These are phyloP conservation scores for Dictyostelium intermedium DNA, from an alignment of 78 protist genomes.

Conservation along the genomic window DNA sequence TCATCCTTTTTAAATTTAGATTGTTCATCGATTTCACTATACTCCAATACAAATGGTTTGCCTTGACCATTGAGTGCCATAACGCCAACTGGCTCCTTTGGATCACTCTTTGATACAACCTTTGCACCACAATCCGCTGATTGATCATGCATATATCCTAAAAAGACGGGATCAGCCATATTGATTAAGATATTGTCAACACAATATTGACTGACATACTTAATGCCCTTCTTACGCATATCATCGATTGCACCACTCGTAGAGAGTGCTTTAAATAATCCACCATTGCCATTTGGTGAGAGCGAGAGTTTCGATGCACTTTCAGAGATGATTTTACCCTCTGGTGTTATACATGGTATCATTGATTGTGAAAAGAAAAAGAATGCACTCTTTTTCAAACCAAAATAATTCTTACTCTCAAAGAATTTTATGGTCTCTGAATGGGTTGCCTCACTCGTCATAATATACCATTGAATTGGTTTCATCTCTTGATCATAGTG, in stretches of 20 bases:
- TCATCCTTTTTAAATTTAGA: constrained; percentile 40
- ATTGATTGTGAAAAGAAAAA: constrained; percentile 92
- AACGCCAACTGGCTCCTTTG: constrained; percentile 93
- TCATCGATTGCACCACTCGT: constrained; percentile 82
- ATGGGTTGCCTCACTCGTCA: constrained; percentile 94
- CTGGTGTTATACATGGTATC: constrained; percentile 91
- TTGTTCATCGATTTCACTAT: constrained; percentile 90
- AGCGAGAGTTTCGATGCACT: constrained; percentile 55
- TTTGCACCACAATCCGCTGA: constrained; percentile 89
- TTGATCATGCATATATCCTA: constrained; percentile 85
- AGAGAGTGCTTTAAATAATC: constrained; percentile 86
- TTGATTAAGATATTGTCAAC: constrained; percentile 95
- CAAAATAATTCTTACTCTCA: constrained; percentile 86
- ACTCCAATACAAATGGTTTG: constrained; percentile 92
- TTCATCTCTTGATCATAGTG: background rate
- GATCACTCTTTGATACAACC: constrained; percentile 86
- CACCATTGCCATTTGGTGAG: constrained; percentile 98
- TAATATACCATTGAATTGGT: constrained; percentile 87
- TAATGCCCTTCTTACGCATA: constrained; percentile 86
- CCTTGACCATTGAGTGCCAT: constrained; percentile 79
- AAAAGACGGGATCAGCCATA: constrained; percentile 94
- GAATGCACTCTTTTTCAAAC: constrained; percentile 83
- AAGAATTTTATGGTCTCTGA: constrained; percentile 87
- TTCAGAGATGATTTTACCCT: constrained; percentile 90
- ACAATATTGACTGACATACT: constrained; percentile 87